Conservation (phyloP, 2,329 filamentous ascomycete species). For the Ambrosiella beaveri region DNA sequence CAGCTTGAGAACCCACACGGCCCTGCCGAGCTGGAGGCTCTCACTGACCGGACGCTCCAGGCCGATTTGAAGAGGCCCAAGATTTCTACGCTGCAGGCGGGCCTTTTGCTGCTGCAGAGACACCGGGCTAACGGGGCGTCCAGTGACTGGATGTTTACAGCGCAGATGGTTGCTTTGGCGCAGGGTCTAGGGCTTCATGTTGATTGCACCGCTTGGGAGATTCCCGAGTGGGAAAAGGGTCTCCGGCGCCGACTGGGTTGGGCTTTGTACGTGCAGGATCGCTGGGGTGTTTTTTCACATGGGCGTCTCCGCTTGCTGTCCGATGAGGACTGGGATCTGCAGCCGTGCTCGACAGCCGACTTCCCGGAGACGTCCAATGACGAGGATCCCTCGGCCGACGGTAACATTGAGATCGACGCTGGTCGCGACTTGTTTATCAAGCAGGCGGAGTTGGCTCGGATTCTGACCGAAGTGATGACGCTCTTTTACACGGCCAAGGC, state of each 20-base stretch:
- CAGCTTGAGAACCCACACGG: slow-evolving; percentile 23
- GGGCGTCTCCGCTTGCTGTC: slow-evolving; percentile 35
- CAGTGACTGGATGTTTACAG: slow-evolving; percentile 20
- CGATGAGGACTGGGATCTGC: slow-evolving; percentile 32
- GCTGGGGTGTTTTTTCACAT: slow-evolving; percentile 35
- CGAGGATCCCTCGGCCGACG: slow-evolving; percentile 16
- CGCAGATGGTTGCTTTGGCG: slow-evolving; percentile 28
- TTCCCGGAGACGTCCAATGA: slow-evolving; percentile 17
- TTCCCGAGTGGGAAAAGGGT: slow-evolving; percentile 36
- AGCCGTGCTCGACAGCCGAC: slow-evolving; percentile 14
- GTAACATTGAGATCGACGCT: slow-evolving; percentile 23
- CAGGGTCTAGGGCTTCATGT: slow-evolving; percentile 33
- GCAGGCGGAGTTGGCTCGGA: slow-evolving; percentile 26
- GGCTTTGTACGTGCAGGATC: slow-evolving; percentile 40
- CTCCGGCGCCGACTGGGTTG: slow-evolving; percentile 39
- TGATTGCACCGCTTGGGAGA: slow-evolving; percentile 35
- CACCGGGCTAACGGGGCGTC: slow-evolving; percentile 18
- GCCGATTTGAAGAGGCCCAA: slow-evolving; percentile 24
- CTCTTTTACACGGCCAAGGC: slow-evolving; percentile 15
- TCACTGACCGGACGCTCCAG: slow-evolving; percentile 21
- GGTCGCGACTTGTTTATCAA: slow-evolving; percentile 26
- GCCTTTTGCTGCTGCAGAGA: slow-evolving; percentile 25
- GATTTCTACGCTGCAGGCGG: slow-evolving; percentile 27
- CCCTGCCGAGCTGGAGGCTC: slow-evolving; percentile 19
- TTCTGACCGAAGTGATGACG: slow-evolving; percentile 26